Evolutionary conservation across 179 eudicot species (phyloP), one percentile per base, ranked within the genome.

Genomic region (Vitellaria paradoxa): DNA sequence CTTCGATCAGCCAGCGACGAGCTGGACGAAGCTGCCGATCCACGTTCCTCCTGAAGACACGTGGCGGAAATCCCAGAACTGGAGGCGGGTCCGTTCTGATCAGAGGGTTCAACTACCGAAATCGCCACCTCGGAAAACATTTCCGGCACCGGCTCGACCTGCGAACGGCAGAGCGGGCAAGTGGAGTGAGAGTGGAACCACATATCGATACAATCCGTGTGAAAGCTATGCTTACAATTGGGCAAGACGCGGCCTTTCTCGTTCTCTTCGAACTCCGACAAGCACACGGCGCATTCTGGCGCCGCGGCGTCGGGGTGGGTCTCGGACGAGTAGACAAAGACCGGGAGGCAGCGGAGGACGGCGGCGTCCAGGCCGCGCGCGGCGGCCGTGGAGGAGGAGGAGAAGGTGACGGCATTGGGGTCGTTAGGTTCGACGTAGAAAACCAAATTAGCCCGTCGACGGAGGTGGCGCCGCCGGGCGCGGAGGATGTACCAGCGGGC

Each of bases 171-270:
- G 20, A 95, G 82, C 0, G 99, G 99, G 74, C 99, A 95, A 20
- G 97, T 93, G 76, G 93, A 89, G 75, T 93, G 97, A 17, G 97
- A 89, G 21, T 87, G 89, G 62, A 95, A 89, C 99, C 99, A 95
- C 97, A 91, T 93, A 26, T 95, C 99, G 26, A 95, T 91, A 47
- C 97, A 95, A 0, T 89, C 95, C 0, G 81, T 66, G 11, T 95
- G 99, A 37, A 95, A 95, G 1, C 84, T 76, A 42, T 93, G 99
- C 5, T 82, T 85, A 11, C 99, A 95, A 8, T 91, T 95, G 0
- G 99, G 99, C 52, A 95, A 70, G 3, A 86, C 3, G 1, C 99
- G 81, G 0, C 89, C 91, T n/a, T 74, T 86, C 37, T 95, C 99
- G 20, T 76, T 82, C 18, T 85, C 89, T 63, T 89, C 92, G 42